These are phyloP conservation scores for Elymus sibiricus DNA, from an alignment of 176 grass and related monocot genomes.

Conservation along the genomic window DNA sequence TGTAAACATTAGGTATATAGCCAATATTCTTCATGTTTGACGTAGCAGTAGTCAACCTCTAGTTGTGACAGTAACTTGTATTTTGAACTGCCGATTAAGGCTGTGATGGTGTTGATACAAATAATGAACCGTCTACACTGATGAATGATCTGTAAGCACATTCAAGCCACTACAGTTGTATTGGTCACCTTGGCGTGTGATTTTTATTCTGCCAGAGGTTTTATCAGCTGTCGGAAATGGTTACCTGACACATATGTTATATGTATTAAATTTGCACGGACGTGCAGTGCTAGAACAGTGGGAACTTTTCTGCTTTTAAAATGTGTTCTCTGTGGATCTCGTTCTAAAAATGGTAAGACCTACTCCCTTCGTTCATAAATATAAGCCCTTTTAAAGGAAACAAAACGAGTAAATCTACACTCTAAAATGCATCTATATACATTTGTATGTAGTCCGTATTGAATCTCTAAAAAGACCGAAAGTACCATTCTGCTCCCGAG, in stretches of 20 bases:
- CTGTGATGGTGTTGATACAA: background rate
- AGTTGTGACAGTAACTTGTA: background rate
- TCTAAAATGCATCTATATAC: too few species aligned
- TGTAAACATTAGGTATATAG: conserved; percentile 25
- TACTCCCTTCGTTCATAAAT: too few species aligned
- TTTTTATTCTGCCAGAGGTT: background rate
- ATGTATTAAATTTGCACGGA: too few species aligned
- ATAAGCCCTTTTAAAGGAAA: too few species aligned
- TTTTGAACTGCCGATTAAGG: background rate
- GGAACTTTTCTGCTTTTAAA: background rate
- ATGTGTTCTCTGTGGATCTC: background rate
- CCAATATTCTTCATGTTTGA: conserved; percentile 12
- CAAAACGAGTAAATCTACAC: too few species aligned
- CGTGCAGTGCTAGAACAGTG: too few species aligned
- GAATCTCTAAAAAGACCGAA: too few species aligned
- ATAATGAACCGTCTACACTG: background rate
- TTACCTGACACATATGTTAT: background rate
- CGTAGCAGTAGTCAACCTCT: background rate
- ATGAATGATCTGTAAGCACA: conserved; percentile 8
- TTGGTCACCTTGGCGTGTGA: background rate
- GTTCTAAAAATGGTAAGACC: background rate
- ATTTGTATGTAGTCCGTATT: too few species aligned
- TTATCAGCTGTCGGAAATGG: background rate
- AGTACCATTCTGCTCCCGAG: too few species aligned
- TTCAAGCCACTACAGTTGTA: background rate